A percentile compares a stretch with the other conserved stretches of the same genome.
Conservation (phyloP, 441 rosid species). For the Arabidopsis hybrid region DNA sequence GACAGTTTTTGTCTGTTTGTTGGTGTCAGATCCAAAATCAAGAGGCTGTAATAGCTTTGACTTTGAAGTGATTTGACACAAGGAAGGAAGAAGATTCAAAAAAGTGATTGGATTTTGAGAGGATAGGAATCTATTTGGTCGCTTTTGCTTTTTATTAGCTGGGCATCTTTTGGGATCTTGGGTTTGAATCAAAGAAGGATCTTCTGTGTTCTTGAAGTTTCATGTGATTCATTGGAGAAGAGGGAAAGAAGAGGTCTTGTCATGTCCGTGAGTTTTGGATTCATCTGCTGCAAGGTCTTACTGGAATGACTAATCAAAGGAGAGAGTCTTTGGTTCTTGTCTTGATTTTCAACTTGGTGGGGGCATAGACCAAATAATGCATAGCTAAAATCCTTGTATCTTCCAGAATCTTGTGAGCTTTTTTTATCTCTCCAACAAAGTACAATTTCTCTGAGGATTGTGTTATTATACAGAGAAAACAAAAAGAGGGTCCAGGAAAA, state of each 20-base stretch:
- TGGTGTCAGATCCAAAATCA: constrained; percentile 49
- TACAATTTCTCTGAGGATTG: constrained; percentile 19
- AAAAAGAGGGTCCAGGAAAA: constrained; percentile 21
- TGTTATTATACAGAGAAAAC: constrained; percentile 15
- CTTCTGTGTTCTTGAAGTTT: constrained; percentile 34
- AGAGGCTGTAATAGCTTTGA: constrained; percentile 50
- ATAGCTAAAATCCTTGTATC: constrained; percentile 37
- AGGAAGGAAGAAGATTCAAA: constrained; percentile 18
- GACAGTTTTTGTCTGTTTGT: constrained; percentile 4
- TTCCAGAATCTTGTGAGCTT: constrained; percentile 40
- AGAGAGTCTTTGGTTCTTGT: constrained; percentile 52
- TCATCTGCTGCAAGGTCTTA: constrained; percentile 51
- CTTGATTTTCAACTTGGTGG: constrained; percentile 56
- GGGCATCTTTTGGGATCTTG: constrained; percentile 9
- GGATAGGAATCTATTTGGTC: constrained; percentile 9
- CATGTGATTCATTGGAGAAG: constrained; percentile 48
- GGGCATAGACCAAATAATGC: constrained; percentile 58
- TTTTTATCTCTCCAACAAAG: constrained; percentile 31
- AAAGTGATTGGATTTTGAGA: constrained; percentile 33
- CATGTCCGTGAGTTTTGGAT: constrained; percentile 46
- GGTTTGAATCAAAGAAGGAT: constrained; percentile 2
- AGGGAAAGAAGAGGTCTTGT: constrained; percentile 46
- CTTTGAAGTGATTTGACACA: constrained; percentile 47
- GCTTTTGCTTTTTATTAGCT: constrained; percentile 14
- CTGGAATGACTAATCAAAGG: constrained; percentile 47